phyloP scores from a whole-genome alignment of 2,329 filamentous ascomycete genomes.

The Oidium heveae region DNA sequence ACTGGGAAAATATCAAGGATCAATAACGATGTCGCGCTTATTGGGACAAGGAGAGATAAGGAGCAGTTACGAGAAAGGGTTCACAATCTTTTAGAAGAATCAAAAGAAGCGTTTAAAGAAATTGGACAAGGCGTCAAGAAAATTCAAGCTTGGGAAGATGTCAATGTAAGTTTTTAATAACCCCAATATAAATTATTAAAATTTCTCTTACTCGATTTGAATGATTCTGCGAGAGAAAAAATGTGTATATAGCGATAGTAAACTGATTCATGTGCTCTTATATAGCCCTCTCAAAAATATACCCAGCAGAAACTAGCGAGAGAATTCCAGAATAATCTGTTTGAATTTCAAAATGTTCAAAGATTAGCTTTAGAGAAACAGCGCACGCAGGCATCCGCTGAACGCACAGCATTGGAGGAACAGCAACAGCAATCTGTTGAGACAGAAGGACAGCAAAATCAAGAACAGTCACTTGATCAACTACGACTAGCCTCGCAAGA shows the following conservation, averaged over 20 bases:
- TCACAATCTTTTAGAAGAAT: conserved; percentile 66
- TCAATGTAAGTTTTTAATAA: conserved; percentile 30
- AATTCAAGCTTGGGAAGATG: conserved; percentile 65
- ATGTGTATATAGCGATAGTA: too few relatives aligned
- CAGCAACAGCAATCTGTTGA: conserved; percentile 19
- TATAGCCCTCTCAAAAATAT: conserved; percentile 78
- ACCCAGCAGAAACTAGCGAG: conserved; percentile 85
- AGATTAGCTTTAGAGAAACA: conserved; percentile 78
- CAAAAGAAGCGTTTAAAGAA: conserved; percentile 65
- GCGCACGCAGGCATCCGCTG: conserved; percentile 60
- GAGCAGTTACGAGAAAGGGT: conserved; percentile 77
- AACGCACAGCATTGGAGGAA: conserved; percentile 46
- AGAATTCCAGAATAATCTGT: conserved; percentile 71
- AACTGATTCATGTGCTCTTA: background rate
- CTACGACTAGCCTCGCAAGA: conserved; percentile 67
- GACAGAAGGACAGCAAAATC: conserved; percentile 16
- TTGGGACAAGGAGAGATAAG: conserved; percentile 80
- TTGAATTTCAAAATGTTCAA: conserved; percentile 84
- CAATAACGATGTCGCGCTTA: conserved; percentile 55
- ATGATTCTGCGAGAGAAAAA: too few relatives aligned
- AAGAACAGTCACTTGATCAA: conserved; percentile 47
- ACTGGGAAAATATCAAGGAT: conserved; percentile 72
- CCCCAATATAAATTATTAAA: conserved; percentile 1
- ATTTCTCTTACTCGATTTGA: too few relatives aligned
- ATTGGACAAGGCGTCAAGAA: conserved; percentile 87